phyloP scores from a whole-genome alignment of 164 flowering plant species.

The Chloranthus sessilifolius region DNA sequence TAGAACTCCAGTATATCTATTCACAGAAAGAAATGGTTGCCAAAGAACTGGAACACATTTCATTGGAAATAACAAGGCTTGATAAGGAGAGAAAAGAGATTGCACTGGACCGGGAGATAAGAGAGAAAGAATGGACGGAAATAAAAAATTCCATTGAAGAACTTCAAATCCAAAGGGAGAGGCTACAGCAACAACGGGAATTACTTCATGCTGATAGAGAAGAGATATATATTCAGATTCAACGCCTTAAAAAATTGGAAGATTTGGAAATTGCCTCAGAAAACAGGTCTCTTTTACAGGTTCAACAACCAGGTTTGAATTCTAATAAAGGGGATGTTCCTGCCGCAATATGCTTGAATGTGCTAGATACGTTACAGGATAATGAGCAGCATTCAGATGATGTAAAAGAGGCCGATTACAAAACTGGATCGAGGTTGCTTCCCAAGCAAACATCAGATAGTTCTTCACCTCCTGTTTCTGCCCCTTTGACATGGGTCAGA shows the following conservation, averaged over 20 bases:
- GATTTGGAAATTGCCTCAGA: conserved; percentile 50
- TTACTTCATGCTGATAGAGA: conserved; percentile 70
- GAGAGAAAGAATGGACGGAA: conserved; percentile 76
- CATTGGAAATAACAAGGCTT: conserved; percentile 62
- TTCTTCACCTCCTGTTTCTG: conserved; percentile 30
- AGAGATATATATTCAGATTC: conserved; percentile 50
- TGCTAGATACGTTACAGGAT: conserved; percentile 11
- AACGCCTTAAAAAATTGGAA: conserved; percentile 52
- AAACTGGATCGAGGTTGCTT: conserved; percentile 16
- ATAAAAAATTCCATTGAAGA: conserved; percentile 69
- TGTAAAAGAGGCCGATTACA: conserved; percentile 12
- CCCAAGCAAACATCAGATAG: conserved; percentile 17
- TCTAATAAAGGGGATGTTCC: conserved; percentile 17
- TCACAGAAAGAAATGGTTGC: conserved; percentile 51
- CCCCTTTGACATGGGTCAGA: conserved; percentile 70
- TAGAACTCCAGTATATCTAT: conserved; percentile 46
- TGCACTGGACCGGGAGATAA: conserved; percentile 58
- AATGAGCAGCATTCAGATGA: conserved; percentile 12
- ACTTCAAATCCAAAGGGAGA: conserved; percentile 71
- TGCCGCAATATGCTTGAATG: conserved; percentile 23
- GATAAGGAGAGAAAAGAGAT: conserved; percentile 68
- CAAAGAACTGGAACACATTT: conserved; percentile 60
- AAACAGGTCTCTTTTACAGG: conserved; percentile 28
- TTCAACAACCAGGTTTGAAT: conserved; percentile 23
- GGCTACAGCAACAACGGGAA: conserved; percentile 75